A percentile compares a stretch with the other conserved stretches of the same genome.
Conservation (phyloP, 805 yeast species). For the Myxozyma neglecta region DNA sequence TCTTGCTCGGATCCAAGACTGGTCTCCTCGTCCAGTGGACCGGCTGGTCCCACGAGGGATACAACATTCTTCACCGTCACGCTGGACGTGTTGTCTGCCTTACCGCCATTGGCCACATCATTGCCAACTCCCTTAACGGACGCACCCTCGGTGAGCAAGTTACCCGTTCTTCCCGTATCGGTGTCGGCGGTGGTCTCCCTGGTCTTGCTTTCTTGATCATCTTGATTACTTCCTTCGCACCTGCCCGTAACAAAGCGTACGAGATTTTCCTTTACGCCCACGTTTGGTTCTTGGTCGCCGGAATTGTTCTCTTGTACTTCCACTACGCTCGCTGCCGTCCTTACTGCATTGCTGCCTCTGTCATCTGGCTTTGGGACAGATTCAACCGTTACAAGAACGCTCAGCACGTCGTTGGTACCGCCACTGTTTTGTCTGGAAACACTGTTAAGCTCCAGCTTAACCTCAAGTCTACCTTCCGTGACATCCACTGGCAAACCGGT, state of each 20-base stretch:
- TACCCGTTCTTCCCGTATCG: constrained; percentile 23
- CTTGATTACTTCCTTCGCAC: constrained; percentile 30
- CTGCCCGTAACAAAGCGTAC: constrained; percentile 30
- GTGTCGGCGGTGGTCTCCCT: constrained; percentile 30
- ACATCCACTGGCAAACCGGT: constrained; percentile 33
- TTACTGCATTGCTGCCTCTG: constrained; percentile 28
- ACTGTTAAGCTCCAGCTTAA: constrained; percentile 30
- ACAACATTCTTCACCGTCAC: constrained; percentile 32
- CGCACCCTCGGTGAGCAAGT: constrained; percentile 26
- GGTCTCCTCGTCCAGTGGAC: constrained; percentile 33
- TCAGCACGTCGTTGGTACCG: constrained; percentile 21
- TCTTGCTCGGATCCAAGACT: constrained; percentile 32
- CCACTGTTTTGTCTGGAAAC: constrained; percentile 28
- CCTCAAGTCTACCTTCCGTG: constrained; percentile 30
- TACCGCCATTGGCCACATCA: constrained; percentile 32
- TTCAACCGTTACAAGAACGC: constrained; percentile 30
- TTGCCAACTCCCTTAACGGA: constrained; percentile 15
- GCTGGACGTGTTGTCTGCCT: constrained; percentile 32
- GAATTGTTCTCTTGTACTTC: constrained; percentile 30
- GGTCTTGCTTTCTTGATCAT: constrained; percentile 29
- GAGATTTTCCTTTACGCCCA: constrained; percentile 32
- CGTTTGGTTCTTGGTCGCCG: constrained; percentile 31
- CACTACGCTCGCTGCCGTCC: constrained; percentile 32
- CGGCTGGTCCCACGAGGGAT: constrained; percentile 33
- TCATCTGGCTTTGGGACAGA: constrained; percentile 31